Evolutionary conservation across 257 asterid genomes (phyloP), one percentile per base, ranked within the genome.

Genomic region (Eucommia ulmoides): DNA sequence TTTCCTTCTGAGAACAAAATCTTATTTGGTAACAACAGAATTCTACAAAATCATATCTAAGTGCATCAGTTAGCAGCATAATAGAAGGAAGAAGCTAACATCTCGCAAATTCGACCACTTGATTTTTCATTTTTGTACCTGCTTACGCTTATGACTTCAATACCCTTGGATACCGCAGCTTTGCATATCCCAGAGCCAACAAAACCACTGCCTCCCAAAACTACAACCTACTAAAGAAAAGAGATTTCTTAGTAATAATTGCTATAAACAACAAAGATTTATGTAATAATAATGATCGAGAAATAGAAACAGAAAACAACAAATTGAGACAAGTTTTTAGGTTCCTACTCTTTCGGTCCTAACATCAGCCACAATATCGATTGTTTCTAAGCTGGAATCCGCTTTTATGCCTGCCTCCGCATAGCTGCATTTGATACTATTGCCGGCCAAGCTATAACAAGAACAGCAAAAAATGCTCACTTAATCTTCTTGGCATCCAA

Each of bases 121-220:
- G n/a, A n/a, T n/a, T n/a, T n/a, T n/a, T n/a, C n/a, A n/a, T 42
- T 70, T 25, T 52, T 24, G 61, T 62, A 91, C 99, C 96, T 86
- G 97, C 95, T 91, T 77, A 91, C 82, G 68, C 97, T 86, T 60
- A 73, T 70, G 68, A 83, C 99, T 51, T 91, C 99, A 8, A 91
- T 81, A 45, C 99, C 99, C 78, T 77, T 83, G 18, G 93, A 75
- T 24, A 86, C 77, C n/a, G 99, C 99, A 70, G 99, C 97, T 77
- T 81, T 91, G 76, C 96, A 91, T 56, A 86, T 79, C 23, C 96
- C 99, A 59, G 95, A 73, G 58, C 99, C 99, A 69, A 91, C 96
- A 61, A 91, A 91, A 52, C 99, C 99, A 41, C 80, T 86, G 62
- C 99, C 99, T 65, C 99, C 99, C 66, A 91, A 65, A 29, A 91